Evolutionary conservation across 345 rosid species (phyloP).

Genomic region (Citropsis articulata): DNA sequence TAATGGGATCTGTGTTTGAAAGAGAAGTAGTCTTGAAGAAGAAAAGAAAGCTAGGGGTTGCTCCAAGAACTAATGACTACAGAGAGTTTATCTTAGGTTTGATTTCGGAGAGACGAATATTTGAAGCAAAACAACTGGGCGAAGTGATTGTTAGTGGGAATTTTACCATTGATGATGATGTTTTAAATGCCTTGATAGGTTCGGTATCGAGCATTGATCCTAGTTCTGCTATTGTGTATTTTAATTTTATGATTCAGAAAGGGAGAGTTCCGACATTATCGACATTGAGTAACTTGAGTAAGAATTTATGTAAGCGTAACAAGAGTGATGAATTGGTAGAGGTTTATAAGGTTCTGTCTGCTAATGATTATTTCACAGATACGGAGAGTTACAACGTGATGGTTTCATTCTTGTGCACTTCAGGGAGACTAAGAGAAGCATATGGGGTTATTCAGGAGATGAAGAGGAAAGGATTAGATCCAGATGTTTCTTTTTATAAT

Average conservation of each 20-base stretch:
- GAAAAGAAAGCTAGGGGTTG: constrained; percentile 92
- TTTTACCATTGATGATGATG: constrained; percentile 72
- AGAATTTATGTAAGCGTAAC: constrained; percentile 59
- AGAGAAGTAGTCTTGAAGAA: constrained; percentile 64
- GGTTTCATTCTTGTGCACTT: constrained; percentile 67
- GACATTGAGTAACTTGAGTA: constrained; percentile 65
- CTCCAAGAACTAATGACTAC: constrained; percentile 76
- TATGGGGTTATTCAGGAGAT: constrained; percentile 70
- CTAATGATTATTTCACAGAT: constrained; percentile 49
- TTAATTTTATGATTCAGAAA: constrained; percentile 46
- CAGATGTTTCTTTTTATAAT: constrained; percentile 64
- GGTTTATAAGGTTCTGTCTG: constrained; percentile 48
- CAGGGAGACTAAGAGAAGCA: constrained; percentile 75
- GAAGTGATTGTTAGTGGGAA: constrained; percentile 66
- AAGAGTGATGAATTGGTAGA: constrained; percentile 51
- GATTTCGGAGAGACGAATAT: constrained; percentile 48
- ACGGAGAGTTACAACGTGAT: constrained; percentile 53
- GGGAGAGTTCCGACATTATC: constrained; percentile 53
- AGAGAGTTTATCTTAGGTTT: constrained; percentile 57
- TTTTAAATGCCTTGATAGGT: constrained; percentile 64
- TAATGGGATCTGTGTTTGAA: constrained; percentile 47
- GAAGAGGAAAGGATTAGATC: constrained; percentile 72
- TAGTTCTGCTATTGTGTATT: constrained; percentile 50
- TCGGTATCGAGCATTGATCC: constrained; percentile 69
- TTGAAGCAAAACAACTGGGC: constrained; percentile 68